phyloP scores from a whole-genome alignment of 176 grass and related monocot genomes.

The Saccharum spontaneum region DNA sequence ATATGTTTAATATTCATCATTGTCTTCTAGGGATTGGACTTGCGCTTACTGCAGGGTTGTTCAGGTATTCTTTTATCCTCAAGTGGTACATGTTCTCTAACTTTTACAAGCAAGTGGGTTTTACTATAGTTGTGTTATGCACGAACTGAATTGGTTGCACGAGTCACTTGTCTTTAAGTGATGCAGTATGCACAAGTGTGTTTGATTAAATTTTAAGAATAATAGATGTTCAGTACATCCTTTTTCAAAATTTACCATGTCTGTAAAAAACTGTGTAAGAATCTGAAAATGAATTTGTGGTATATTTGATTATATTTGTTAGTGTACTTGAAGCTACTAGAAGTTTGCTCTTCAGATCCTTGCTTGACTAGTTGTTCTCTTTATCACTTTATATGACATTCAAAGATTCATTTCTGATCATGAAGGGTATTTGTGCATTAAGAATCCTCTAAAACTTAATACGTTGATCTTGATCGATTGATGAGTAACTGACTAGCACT shows the following conservation, averaged over 20 bases:
- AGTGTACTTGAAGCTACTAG: conserved; percentile 25
- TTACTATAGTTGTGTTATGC: not conserved
- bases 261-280: not conserved
- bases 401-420: not conserved
- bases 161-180: not conserved
- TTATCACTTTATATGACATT: conserved; percentile 8
- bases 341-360: conserved; percentile 14
- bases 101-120: conserved; percentile 16
- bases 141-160: conserved; percentile 23
- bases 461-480: not conserved
- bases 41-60: conserved; percentile 83
- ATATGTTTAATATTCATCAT: conserved; percentile 31
- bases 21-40: conserved; percentile 82
- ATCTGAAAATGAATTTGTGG: conserved; percentile 1
- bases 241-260: not conserved
- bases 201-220: conserved; percentile 6
- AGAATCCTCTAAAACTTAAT: not conserved
- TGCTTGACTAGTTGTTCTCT: conserved; percentile 13
- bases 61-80: conserved; percentile 59
- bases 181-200: not conserved
- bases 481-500: not conserved
- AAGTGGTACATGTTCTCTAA: conserved; percentile 5
- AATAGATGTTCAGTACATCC: not conserved
- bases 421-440: not conserved
- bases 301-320: not conserved